Percentiles rank a stretch among this genome's conserved stretches.
Conservation (phyloP, 192 early-diverging fungal species). For the Coemansia erecta region DNA sequence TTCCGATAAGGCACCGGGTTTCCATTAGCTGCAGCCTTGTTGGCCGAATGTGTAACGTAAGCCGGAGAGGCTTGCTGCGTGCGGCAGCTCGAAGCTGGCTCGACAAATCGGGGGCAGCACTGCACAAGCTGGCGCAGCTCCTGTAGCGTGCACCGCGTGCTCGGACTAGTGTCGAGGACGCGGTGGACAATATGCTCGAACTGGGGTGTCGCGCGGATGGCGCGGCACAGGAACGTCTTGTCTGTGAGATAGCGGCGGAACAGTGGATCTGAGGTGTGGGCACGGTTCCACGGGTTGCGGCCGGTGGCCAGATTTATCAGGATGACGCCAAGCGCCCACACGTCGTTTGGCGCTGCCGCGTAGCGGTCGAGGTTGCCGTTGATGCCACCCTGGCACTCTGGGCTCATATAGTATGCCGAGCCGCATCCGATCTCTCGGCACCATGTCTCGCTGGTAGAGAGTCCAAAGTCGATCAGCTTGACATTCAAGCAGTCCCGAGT, state of each 20-base stretch:
- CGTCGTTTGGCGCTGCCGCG: slow-evolving; percentile 75
- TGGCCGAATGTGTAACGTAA: neutral
- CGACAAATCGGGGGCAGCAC: slow-evolving; percentile 39
- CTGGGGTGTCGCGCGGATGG: slow-evolving; percentile 65
- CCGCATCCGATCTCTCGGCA: slow-evolving; percentile 87
- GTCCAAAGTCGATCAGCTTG: slow-evolving; percentile 91
- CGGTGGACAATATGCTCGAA: slow-evolving; percentile 70
- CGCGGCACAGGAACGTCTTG: slow-evolving; percentile 60
- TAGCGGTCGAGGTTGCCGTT: slow-evolving; percentile 56
- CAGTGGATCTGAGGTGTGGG: slow-evolving; percentile 68
- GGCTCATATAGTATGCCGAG: slow-evolving; percentile 84
- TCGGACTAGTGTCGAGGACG: slow-evolving; percentile 70
- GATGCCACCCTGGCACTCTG: slow-evolving; percentile 69
- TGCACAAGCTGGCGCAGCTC: slow-evolving; percentile 50
- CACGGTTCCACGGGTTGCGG: slow-evolving; percentile 77
- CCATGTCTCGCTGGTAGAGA: slow-evolving; percentile 71
- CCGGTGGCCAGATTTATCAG: slow-evolving; percentile 85
- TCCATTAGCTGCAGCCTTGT: slow-evolving; percentile 1
- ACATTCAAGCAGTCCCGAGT: slow-evolving; percentile 53
- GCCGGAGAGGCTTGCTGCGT: slow-evolving; percentile 6
- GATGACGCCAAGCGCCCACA: slow-evolving; percentile 87
- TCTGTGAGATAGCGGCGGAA: slow-evolving; percentile 70
- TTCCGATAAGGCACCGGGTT: neutral
- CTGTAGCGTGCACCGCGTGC: slow-evolving; percentile 53
- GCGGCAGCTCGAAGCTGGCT: slow-evolving; percentile 7